Conservation (phyloP, 75 land plant genomes). For the Ceratopteris richardii region DNA sequence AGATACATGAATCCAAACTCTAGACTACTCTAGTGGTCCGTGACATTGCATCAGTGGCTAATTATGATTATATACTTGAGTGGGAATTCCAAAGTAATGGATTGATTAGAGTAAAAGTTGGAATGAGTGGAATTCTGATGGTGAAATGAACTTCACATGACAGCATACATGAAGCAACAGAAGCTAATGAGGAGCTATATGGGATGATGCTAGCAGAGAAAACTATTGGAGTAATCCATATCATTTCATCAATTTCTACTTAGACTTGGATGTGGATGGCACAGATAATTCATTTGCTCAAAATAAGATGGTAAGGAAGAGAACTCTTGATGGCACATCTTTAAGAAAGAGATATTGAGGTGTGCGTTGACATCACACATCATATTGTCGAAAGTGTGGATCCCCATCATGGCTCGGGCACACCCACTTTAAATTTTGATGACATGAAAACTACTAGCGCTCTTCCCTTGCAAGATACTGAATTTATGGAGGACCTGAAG, state of each 20-base stretch:
- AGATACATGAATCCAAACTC: slow-evolving; percentile 36
- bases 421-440: no score
- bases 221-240: slow-evolving; percentile 43
- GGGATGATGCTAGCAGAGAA: slow-evolving; percentile 43
- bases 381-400: no score
- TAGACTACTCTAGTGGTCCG: slow-evolving; percentile 49
- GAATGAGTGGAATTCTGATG: slow-evolving; percentile 37
- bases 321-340: no score
- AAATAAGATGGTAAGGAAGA: slow-evolving; percentile 20
- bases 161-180: slow-evolving; percentile 11
- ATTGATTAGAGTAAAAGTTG: slow-evolving; percentile 26
- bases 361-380: no score
- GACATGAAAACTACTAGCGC: no score
- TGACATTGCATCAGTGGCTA: slow-evolving; percentile 34
- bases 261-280: no score
- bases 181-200: slow-evolving; percentile 11
- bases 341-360: slow-evolving; percentile 54
- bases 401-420: no score
- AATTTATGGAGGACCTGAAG: no score
- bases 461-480: no score
- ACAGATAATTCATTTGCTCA: slow-evolving; percentile 43
- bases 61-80: slow-evolving; percentile 49
- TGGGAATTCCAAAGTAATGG: slow-evolving; percentile 48
- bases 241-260: slow-evolving; percentile 47
- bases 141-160: slow-evolving; percentile 28